Evolutionary conservation across 805 yeast species (phyloP).

Genomic region (Candida golubevii): DNA sequence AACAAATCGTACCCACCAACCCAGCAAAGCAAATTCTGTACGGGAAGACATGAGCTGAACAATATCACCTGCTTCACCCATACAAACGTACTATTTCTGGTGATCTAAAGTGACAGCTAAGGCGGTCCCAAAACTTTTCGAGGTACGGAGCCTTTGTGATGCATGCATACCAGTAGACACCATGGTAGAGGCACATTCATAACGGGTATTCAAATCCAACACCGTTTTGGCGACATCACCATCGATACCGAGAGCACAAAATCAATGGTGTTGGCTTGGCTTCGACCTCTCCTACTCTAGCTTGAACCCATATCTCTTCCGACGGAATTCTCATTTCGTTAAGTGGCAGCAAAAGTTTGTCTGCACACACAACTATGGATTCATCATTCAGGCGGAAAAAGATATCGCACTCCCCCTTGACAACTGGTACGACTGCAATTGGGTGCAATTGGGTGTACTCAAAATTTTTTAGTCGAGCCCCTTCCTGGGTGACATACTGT

Average conservation of each 20-base stretch:
- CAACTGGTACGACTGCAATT: neutral
- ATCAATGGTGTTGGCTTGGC: neutral
- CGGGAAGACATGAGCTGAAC: constrained; percentile 6
- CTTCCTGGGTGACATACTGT: too few relatives aligned
- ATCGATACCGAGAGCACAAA: constrained; percentile 5
- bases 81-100: constrained; percentile 10
- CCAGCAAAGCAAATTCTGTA: constrained; percentile 2
- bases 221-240: constrained; percentile 10
- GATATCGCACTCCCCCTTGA: neutral
- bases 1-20: constrained; percentile 7
- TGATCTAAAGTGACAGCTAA: constrained; percentile 1
- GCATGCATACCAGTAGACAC: constrained; percentile 2
- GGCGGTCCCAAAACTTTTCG: neutral
- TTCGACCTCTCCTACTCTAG: constrained; percentile 4
- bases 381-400: constrained; percentile 1
- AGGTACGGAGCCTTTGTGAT: constrained; percentile 1
- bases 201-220: neutral
- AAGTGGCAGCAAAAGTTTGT: neutral
- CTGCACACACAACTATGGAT: constrained; percentile 2
- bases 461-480: too few relatives aligned
- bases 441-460: neutral
- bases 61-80: constrained; percentile 4
- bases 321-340: neutral
- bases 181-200: neutral
- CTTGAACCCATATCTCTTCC: constrained; percentile 9